phyloP scores from a whole-genome alignment of 257 asterid species.

The Nemophila menziesii region DNA sequence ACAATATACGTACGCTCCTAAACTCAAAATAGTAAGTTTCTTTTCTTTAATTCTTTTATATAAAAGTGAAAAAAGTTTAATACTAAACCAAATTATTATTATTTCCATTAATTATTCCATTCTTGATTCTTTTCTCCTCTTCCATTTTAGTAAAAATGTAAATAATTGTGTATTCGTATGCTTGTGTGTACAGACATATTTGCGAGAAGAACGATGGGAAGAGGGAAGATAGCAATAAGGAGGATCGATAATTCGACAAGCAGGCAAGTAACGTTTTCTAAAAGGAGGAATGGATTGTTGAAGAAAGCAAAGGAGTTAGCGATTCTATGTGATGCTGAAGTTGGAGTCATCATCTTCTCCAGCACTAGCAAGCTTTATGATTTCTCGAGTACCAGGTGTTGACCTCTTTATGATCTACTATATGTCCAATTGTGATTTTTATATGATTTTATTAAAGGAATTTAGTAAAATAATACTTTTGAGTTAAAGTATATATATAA shows the following conservation, averaged over 20 bases:
- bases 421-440: no score
- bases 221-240: slow-evolving; percentile 35
- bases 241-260: slow-evolving; percentile 41
- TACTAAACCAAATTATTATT: not conserved
- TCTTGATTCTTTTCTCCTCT: not conserved
- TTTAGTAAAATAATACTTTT: no score
- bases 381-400: slow-evolving; percentile 29
- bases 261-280: slow-evolving; percentile 36
- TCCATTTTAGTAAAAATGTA: not conserved
- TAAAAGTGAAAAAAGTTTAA: no score
- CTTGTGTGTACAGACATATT: not conserved
- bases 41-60: not conserved
- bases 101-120: not conserved
- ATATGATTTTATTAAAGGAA: not conserved
- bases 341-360: slow-evolving; percentile 37
- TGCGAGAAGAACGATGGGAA: slow-evolving; percentile 17
- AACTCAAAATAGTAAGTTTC: slow-evolving; percentile 9
- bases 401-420: slow-evolving; percentile 3
- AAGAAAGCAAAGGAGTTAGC: slow-evolving; percentile 33
- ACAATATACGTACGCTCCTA: not conserved
- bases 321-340: slow-evolving; percentile 33
- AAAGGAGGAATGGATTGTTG: slow-evolving; percentile 31
- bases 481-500: no score
- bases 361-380: slow-evolving; percentile 34
- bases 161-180: not conserved